A percentile compares a stretch with the other conserved stretches of the same genome.
phyloP scores from a whole-genome alignment of 345 rosid species.

The Raphanus raphanistrum region DNA sequence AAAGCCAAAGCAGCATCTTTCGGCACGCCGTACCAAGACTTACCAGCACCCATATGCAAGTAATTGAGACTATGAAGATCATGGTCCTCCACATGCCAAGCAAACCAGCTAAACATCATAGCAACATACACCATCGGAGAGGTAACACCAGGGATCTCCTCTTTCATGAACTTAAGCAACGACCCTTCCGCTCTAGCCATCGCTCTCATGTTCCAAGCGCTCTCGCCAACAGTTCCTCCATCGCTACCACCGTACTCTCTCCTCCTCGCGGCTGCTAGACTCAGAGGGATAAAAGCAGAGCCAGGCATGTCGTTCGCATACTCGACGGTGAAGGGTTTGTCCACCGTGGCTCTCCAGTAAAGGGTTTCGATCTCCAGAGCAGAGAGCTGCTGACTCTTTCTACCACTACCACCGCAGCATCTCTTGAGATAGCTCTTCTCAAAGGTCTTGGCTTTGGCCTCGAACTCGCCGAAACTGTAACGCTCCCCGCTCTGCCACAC shows the following conservation, averaged over 20 bases:
- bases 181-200: slow-evolving; percentile 91
- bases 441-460: slow-evolving; percentile 75
- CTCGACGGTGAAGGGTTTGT: slow-evolving; percentile 94
- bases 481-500: slow-evolving; percentile 97
- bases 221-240: slow-evolving; percentile 71
- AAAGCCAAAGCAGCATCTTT: slow-evolving; percentile 89
- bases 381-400: slow-evolving; percentile 55
- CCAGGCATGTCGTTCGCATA: slow-evolving; percentile 99
- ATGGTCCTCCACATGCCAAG: slow-evolving; percentile 99
- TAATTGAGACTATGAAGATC: slow-evolving; percentile 97
- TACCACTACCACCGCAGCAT: slow-evolving; percentile 31
- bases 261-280: slow-evolving; percentile 45
- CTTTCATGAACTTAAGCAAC: slow-evolving; percentile 90
- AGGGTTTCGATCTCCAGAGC: slow-evolving; percentile 73
- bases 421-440: slow-evolving; percentile 69
- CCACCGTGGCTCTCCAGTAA: slow-evolving; percentile 92
- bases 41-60: slow-evolving; percentile 91
- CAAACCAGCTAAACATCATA: slow-evolving; percentile 99
- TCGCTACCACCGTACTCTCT: slow-evolving; percentile 56
- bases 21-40: slow-evolving; percentile 99
- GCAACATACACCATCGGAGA: slow-evolving; percentile 97
- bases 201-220: slow-evolving; percentile 94
- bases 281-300: slow-evolving; percentile 69
- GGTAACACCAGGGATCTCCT: slow-evolving; percentile 96
- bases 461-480: slow-evolving; percentile 85